These are phyloP conservation scores for Cryptococcus sp. DNA, from an alignment of 1,284 basidiomycete genomes.

Conservation along the genomic window DNA sequence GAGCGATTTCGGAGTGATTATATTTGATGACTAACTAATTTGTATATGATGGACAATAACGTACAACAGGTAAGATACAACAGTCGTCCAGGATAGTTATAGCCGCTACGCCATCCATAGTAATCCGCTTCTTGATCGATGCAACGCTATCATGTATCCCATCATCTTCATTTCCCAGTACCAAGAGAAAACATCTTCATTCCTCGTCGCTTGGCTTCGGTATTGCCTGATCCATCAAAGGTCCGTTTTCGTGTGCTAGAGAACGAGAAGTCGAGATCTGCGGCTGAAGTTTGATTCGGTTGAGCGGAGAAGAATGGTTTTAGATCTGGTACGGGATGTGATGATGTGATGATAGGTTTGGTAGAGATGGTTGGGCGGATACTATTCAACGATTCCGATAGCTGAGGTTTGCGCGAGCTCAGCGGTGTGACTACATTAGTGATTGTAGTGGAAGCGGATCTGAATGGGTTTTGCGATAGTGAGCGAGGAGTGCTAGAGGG, in stretches of 20 bases:
- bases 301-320: background rate
- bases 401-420: no score
- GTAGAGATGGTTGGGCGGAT: background rate
- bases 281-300: background rate
- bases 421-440: background rate
- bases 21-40: no score
- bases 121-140: background rate
- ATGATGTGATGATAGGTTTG: no score
- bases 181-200: slow-evolving; percentile 28
- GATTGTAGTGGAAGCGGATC: background rate
- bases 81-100: no score
- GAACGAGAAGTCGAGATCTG: slow-evolving; percentile 6
- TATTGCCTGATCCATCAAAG: slow-evolving; percentile 14
- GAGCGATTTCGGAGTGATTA: no score
- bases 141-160: background rate
- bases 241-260: slow-evolving; percentile 15
- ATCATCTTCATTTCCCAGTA: background rate
- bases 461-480: background rate
- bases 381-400: background rate
- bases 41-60: no score
- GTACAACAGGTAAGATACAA: no score
- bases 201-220: slow-evolving; percentile 16
- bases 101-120: no score
- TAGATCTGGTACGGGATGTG: background rate
- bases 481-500: background rate